A percentile compares a stretch with the other conserved stretches of the same genome.
phyloP scores from a whole-genome alignment of 345 rosid species.

The Citrus glauca region DNA sequence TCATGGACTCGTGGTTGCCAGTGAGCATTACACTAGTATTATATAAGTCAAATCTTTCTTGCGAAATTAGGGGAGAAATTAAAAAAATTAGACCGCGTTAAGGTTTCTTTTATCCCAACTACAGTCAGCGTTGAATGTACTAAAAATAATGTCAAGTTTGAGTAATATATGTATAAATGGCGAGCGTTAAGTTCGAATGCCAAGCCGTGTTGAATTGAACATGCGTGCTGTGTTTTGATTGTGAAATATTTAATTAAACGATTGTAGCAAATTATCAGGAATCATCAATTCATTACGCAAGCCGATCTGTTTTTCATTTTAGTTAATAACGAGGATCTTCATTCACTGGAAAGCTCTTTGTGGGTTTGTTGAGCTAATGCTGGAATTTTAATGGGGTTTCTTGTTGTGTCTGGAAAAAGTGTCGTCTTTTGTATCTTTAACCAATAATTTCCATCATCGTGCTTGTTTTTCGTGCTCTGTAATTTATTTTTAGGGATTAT shows the following conservation, averaged over 20 bases:
- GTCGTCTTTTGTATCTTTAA: too few species aligned
- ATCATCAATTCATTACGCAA: not conserved
- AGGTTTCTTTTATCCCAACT: not conserved
- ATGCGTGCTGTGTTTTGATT: not conserved
- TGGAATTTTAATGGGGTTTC: not conserved
- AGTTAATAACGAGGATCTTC: too few species aligned
- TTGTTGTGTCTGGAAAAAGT: not conserved
- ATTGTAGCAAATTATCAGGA: not conserved
- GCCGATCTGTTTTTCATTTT: not conserved
- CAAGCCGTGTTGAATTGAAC: not conserved
- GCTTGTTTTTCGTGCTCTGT: not conserved
- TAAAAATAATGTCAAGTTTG: not conserved
- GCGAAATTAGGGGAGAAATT: not conserved
- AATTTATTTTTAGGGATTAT: too few species aligned
- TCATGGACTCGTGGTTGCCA: too few species aligned
- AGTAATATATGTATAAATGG: not conserved
- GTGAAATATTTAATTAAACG: not conserved
- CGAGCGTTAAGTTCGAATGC: slow-evolving; percentile 2
- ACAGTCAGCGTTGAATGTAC: not conserved
- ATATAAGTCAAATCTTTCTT: too few species aligned
- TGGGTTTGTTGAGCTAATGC: slow-evolving; percentile 28
- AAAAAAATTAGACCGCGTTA: not conserved
- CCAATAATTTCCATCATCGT: not conserved
- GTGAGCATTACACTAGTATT: too few species aligned
- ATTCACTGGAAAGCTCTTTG: not conserved